phyloP scores from a whole-genome alignment of 2,329 filamentous ascomycete genomes.

The Teratosphaeria destructans region DNA sequence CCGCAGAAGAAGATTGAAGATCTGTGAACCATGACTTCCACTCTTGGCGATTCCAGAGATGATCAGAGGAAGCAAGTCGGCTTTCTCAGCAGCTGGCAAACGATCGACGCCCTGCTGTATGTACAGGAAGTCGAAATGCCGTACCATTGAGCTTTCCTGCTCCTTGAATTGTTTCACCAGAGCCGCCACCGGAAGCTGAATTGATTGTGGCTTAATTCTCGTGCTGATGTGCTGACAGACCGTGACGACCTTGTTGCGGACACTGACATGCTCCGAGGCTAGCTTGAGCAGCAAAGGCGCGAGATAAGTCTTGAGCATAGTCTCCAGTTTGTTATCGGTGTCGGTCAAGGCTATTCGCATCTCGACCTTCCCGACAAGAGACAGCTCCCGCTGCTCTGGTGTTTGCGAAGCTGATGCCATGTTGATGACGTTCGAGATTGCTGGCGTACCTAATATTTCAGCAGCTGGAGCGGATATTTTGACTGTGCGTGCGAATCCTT shows the following conservation, averaged over 20 bases:
- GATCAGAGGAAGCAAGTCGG: conserved; percentile 60
- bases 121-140: conserved; percentile 80
- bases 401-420: conserved; percentile 7
- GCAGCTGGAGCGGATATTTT: not conserved
- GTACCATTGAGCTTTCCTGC: conserved; percentile 59
- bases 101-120: conserved; percentile 72
- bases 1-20: conserved; percentile 76
- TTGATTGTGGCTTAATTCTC: conserved; percentile 47
- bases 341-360: conserved; percentile 73
- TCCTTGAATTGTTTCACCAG: conserved; percentile 86
- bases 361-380: conserved; percentile 75
- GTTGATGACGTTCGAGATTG: not conserved
- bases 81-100: conserved; percentile 51
- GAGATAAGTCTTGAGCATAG: conserved; percentile 68
- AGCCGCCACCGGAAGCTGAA: conserved; percentile 73
- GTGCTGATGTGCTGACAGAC: conserved; percentile 64
- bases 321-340: conserved; percentile 71
- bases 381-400: conserved; percentile 61
- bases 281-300: conserved; percentile 77
- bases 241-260: conserved; percentile 68
- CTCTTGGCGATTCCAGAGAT: conserved; percentile 55
- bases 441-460: not conserved
- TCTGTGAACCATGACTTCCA: conserved; percentile 47
- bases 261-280: conserved; percentile 65
- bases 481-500: not conserved